Conservation (phyloP, 176 grass and related monocot genomes). For the Oryza brachyantha region DNA sequence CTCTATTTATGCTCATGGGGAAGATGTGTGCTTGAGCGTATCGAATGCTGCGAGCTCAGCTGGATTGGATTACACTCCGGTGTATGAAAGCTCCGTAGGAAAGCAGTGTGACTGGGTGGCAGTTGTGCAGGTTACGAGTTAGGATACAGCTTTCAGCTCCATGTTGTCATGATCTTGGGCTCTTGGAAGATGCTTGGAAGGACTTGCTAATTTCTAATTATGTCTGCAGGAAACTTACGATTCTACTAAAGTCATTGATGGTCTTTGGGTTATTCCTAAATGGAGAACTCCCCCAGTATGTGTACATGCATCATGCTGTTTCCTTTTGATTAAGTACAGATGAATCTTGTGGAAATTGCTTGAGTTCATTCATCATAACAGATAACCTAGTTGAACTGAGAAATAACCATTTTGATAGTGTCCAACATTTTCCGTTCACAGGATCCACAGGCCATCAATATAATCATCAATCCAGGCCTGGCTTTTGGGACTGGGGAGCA, state of each 20-base stretch:
- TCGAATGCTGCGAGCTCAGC: slow-evolving; percentile 52
- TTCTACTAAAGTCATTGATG: slow-evolving; percentile 62
- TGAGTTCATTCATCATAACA: background rate
- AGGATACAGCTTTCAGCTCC: background rate
- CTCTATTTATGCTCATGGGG: slow-evolving; percentile 55
- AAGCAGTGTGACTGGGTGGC: slow-evolving; percentile 71
- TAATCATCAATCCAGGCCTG: slow-evolving; percentile 89
- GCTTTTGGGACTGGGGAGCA: slow-evolving; percentile 91
- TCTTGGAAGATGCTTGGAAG: background rate
- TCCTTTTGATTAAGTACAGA: background rate
- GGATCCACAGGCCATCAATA: slow-evolving; percentile 79
- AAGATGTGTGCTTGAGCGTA: slow-evolving; percentile 49
- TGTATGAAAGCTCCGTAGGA: slow-evolving; percentile 60
- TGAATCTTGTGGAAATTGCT: background rate
- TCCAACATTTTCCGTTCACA: slow-evolving; percentile 10
- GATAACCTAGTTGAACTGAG: slow-evolving; percentile 8
- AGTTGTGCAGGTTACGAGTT: slow-evolving; percentile 56
- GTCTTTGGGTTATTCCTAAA: slow-evolving; percentile 91
- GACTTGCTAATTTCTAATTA: slow-evolving; percentile 17
- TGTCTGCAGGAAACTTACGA: slow-evolving; percentile 59
- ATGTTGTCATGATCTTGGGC: background rate
- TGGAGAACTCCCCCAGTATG: slow-evolving; percentile 81
- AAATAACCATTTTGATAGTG: background rate
- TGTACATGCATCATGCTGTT: slow-evolving; percentile 8
- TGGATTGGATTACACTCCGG: slow-evolving; percentile 63